A percentile compares a stretch with the other conserved stretches of the same genome.
These are phyloP conservation scores for Petunia axillaris DNA, from an alignment of 257 asterid species.

Conservation along the genomic window DNA sequence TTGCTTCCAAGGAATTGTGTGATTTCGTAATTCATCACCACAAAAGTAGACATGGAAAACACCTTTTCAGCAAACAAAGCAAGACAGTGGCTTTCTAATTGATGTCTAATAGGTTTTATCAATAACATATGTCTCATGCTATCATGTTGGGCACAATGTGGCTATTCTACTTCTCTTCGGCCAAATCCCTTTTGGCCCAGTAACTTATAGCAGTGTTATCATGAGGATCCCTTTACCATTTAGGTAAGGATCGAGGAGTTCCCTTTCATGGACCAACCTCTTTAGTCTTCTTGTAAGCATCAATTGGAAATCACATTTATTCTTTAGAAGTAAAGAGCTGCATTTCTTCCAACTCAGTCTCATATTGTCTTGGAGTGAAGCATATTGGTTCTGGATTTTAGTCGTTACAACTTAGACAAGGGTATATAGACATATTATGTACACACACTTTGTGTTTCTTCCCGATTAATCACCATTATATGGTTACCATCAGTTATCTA, in stretches of 20 bases:
- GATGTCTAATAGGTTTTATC: background rate
- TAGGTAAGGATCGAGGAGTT: constrained; percentile 10
- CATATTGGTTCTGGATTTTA: constrained; percentile 7
- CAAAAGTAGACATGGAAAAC: background rate
- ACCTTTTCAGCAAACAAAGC: background rate
- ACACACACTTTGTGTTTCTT: background rate
- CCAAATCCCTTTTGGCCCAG: constrained; percentile 3
- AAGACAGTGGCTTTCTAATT: background rate
- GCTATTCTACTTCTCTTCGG: background rate
- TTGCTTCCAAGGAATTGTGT: background rate
- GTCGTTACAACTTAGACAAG: constrained; percentile 18
- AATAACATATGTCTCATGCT: background rate
- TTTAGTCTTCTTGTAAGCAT: background rate
- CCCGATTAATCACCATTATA: background rate
- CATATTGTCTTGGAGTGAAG: background rate
- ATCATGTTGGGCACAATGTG: background rate
- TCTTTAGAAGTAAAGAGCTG: constrained; percentile 7
- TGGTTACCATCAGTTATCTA: background rate
- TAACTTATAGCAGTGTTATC: background rate
- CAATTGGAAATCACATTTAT: background rate
- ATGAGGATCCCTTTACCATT: constrained; percentile 6
- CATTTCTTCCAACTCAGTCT: background rate
- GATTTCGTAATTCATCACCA: background rate
- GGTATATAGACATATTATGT: background rate
- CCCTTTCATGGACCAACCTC: constrained; percentile 8